These are phyloP conservation scores for Aureobasidium lini DNA, from an alignment of 2,329 filamentous ascomycete species.

Conservation along the genomic window DNA sequence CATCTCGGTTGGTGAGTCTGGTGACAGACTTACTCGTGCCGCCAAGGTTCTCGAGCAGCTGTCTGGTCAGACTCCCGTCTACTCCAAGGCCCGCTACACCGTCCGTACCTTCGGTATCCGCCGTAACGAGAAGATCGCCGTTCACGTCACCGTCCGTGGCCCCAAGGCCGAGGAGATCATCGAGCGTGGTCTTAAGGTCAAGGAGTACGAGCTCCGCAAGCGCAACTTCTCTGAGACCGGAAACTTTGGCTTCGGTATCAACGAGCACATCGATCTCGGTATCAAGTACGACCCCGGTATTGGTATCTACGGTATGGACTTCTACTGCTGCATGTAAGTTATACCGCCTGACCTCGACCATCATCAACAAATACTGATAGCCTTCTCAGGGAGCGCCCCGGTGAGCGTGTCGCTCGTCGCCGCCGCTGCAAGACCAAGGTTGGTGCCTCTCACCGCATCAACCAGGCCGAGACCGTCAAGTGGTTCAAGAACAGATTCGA, in stretches of 20 bases:
- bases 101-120: constrained; percentile 99
- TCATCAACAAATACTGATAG: constrained; percentile 24
- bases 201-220: constrained; percentile 99
- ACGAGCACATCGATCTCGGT: constrained; percentile 99
- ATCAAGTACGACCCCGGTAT: constrained; percentile 99
- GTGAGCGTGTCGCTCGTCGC: constrained; percentile 94
- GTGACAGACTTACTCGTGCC: constrained; percentile 99
- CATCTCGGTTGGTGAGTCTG: constrained; percentile 99
- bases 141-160: constrained; percentile 98
- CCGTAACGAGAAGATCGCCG: constrained; percentile 99
- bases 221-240: constrained; percentile 99
- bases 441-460: constrained; percentile 86
- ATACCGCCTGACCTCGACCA: neutral
- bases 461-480: constrained; percentile 89
- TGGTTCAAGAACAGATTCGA: constrained; percentile 98
- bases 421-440: constrained; percentile 81
- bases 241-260: constrained; percentile 99
- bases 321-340: constrained; percentile 97
- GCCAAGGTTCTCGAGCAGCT: constrained; percentile 99
- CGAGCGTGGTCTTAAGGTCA: constrained; percentile 99
- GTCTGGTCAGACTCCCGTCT: constrained; percentile 98
- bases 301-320: constrained; percentile 99
- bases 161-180: constrained; percentile 99
- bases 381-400: constrained; percentile 70
- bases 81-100: constrained; percentile 99